A percentile compares a stretch with the other conserved stretches of the same genome.
phyloP scores from a whole-genome alignment of 163 green algal genomes.

The Scenedesmus sp. region DNA sequence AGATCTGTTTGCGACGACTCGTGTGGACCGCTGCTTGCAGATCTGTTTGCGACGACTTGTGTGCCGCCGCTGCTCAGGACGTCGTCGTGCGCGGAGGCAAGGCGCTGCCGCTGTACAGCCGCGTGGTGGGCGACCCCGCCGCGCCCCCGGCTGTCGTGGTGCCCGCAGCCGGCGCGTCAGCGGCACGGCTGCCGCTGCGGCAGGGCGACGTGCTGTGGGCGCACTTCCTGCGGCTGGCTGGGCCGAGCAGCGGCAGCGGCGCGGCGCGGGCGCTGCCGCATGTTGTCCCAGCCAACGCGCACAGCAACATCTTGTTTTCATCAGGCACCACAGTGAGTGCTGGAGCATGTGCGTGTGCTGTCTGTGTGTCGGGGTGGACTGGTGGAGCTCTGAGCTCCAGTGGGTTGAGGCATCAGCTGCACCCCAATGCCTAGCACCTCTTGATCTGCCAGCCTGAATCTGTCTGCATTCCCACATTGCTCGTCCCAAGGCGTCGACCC shows the following conservation, averaged over 20 bases:
- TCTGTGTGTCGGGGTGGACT: too few species aligned
- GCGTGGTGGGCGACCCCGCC: slow-evolving; percentile 63
- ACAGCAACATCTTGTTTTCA: slow-evolving; percentile 93
- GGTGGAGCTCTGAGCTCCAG: too few species aligned
- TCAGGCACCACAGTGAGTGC: slow-evolving; percentile 87
- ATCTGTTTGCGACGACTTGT: too few species aligned
- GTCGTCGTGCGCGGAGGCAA: slow-evolving; percentile 80
- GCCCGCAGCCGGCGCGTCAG: background rate
- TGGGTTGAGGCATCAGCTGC: too few species aligned
- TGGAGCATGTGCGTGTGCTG: too few species aligned
- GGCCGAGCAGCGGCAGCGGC: background rate
- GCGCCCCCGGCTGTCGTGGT: slow-evolving; percentile 34
- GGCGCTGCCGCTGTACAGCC: slow-evolving; percentile 82
- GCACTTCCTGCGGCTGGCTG: slow-evolving; percentile 65
- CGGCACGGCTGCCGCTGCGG: slow-evolving; percentile 62
- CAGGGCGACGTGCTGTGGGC: slow-evolving; percentile 73
- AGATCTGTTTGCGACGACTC: too few species aligned
- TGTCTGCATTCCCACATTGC: too few species aligned
- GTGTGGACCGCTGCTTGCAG: background rate
- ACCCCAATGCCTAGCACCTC: too few species aligned
- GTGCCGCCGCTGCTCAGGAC: slow-evolving; percentile 45
- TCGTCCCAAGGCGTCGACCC: too few species aligned
- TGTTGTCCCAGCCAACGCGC: slow-evolving; percentile 58
- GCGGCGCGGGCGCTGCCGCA: slow-evolving; percentile 54
- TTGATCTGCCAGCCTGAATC: too few species aligned